Evolutionary conservation across 2,329 filamentous ascomycete species (phyloP).

Genomic region (Chrysoporthe deuterocubensis): DNA sequence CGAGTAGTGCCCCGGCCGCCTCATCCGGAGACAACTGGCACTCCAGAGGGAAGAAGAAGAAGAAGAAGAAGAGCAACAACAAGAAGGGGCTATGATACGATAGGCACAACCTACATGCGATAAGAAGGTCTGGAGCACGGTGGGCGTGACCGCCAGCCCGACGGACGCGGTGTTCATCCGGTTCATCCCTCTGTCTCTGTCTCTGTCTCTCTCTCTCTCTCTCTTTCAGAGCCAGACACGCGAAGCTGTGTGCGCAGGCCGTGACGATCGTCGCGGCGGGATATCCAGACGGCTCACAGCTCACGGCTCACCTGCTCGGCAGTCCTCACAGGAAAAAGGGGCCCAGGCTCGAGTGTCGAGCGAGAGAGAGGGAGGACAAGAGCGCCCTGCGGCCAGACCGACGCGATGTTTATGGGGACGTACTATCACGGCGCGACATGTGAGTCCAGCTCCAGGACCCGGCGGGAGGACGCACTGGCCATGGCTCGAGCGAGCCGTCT

Average conservation of each 20-base stretch:
- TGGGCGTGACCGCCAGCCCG: conserved; percentile 82
- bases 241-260: no score
- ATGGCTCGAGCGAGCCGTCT: background rate
- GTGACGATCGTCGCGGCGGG: no score
- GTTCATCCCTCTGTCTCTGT: conserved; percentile 42
- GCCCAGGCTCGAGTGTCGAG: background rate
- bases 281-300: background rate
- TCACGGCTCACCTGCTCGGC: background rate
- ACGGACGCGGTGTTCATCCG: conserved; percentile 79
- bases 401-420: background rate
- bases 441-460: background rate
- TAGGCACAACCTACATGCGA: conserved; percentile 69
- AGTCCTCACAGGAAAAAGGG: background rate
- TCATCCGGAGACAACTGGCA: no score
- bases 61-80: no score
- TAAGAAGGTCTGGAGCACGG: conserved; percentile 83
- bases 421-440: conserved; percentile 4
- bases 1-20: background rate
- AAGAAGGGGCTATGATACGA: background rate
- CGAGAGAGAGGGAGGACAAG: background rate
- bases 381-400: background rate
- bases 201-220: no score
- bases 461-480: background rate
- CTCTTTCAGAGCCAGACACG: background rate
- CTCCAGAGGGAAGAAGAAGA: background rate